Evolutionary conservation across 169 alveolate species (phyloP).

Genomic region (Hepatocystis sp.): DNA sequence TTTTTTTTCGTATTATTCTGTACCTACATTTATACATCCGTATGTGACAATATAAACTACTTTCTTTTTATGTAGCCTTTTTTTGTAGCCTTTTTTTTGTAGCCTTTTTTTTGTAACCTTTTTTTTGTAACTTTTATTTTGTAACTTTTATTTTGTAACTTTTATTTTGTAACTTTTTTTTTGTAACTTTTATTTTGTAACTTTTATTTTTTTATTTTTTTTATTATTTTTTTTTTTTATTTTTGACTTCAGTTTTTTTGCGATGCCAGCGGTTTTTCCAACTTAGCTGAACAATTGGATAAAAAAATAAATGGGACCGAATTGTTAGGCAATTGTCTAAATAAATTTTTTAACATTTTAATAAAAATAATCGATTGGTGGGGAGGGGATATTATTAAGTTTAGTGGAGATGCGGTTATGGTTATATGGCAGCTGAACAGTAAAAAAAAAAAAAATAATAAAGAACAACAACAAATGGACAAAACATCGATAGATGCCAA

Average conservation of each 20-base stretch:
- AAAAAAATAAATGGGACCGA: constrained; percentile 86
- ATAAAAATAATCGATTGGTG: constrained; percentile 85
- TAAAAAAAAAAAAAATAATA: neutral
- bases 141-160: no score
- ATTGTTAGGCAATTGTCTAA: constrained; percentile 85
- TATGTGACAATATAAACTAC: neutral
- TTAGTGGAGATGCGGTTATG: constrained; percentile 91
- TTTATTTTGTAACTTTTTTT: no score
- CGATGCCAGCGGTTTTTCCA: constrained; percentile 89
- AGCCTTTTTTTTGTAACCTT: no score
- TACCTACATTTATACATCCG: neutral
- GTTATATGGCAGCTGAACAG: constrained; percentile 87
- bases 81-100: no score
- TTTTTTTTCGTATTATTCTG: neutral
- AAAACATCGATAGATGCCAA: no score
- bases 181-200: no score
- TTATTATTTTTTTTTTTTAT: neutral
- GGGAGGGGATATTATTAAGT: constrained; percentile 92
- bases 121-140: no score
- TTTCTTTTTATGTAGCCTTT: no score
- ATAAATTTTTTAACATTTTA: constrained; percentile 87
- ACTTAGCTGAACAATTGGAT: constrained; percentile 86
- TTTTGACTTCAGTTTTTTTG: constrained; percentile 77
- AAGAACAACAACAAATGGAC: neutral
- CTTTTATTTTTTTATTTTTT: no score